Conservation (phyloP, 306 rosid genomes). For the Potentilla sterilis region DNA sequence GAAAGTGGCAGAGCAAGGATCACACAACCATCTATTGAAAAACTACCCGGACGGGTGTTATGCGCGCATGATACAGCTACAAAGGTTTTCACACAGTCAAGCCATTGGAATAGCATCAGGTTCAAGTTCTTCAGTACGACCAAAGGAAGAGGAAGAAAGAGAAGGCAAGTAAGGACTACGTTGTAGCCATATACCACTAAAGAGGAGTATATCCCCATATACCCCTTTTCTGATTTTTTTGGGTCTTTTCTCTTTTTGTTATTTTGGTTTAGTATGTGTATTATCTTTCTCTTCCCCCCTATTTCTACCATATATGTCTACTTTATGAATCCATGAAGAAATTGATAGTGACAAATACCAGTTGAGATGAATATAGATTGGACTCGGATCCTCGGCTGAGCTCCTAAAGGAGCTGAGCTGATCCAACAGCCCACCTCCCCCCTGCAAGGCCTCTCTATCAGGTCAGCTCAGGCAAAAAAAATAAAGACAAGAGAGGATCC, state of each 20-base stretch:
- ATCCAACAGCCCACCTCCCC: too few species aligned
- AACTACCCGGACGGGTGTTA: conserved; percentile 87
- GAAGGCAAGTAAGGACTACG: conserved; percentile 39
- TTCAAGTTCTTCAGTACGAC: conserved; percentile 69
- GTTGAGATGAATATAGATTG: conserved; percentile 47
- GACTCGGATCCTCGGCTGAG: too few species aligned
- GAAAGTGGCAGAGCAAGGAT: conserved; percentile 97
- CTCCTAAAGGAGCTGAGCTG: too few species aligned
- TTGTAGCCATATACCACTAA: conserved; percentile 26
- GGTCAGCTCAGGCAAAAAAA: too few species aligned
- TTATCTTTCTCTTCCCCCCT: conserved; percentile 27
- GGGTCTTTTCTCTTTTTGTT: conserved; percentile 31
- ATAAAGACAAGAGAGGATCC: too few species aligned
- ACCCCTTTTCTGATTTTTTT: conserved; percentile 42
- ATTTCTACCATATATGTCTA: conserved; percentile 35
- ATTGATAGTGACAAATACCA: conserved; percentile 42
- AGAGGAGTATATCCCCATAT: conserved; percentile 46
- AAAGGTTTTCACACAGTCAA: conserved; percentile 76
- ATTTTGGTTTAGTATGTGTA: conserved; percentile 56
- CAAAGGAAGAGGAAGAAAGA: conserved; percentile 62
- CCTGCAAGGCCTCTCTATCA: too few species aligned
- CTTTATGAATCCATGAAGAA: conserved; percentile 36
- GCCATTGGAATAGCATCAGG: conserved; percentile 87
- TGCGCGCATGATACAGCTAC: conserved; percentile 87
- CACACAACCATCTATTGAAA: conserved; percentile 88